A percentile compares a stretch with the other conserved stretches of the same genome.
These are phyloP conservation scores for Candida insectorum DNA, from an alignment of 805 yeast species.

Conservation along the genomic window DNA sequence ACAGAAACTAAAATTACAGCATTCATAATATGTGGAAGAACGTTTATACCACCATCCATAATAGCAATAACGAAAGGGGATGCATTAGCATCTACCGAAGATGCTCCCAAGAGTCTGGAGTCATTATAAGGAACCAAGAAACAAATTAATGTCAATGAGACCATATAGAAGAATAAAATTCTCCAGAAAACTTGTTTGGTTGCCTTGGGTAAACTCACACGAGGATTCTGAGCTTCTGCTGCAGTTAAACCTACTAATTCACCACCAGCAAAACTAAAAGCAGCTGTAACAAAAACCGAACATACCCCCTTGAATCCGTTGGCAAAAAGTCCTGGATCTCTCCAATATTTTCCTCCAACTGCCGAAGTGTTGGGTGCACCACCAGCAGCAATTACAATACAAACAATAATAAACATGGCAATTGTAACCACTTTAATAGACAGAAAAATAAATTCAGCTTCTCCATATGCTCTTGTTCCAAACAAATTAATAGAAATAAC, in stretches of 20 bases:
- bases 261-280: constrained; percentile 55
- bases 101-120: constrained; percentile 41
- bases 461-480: constrained; percentile 59
- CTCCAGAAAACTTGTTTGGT: constrained; percentile 84
- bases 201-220: constrained; percentile 65
- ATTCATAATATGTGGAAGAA: constrained; percentile 67
- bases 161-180: constrained; percentile 65
- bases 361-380: constrained; percentile 49
- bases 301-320: constrained; percentile 43
- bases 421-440: constrained; percentile 60
- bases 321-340: constrained; percentile 53
- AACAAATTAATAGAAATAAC: constrained; percentile 46
- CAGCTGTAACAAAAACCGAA: constrained; percentile 45
- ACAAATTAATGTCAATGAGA: constrained; percentile 51
- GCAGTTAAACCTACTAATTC: constrained; percentile 45
- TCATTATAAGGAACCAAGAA: constrained; percentile 70
- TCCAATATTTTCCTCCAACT: constrained; percentile 50
- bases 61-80: constrained; percentile 78
- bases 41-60: constrained; percentile 60
- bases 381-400: constrained; percentile 39
- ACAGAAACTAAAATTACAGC: constrained; percentile 68
- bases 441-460: constrained; percentile 64
- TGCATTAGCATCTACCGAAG: constrained; percentile 57
- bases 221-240: constrained; percentile 69
- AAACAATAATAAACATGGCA: constrained; percentile 52